Base-by-base conservation (phyloP, 2,329 filamentous ascomycete genomes). In the Colletotrichum acutatum region DNA sequence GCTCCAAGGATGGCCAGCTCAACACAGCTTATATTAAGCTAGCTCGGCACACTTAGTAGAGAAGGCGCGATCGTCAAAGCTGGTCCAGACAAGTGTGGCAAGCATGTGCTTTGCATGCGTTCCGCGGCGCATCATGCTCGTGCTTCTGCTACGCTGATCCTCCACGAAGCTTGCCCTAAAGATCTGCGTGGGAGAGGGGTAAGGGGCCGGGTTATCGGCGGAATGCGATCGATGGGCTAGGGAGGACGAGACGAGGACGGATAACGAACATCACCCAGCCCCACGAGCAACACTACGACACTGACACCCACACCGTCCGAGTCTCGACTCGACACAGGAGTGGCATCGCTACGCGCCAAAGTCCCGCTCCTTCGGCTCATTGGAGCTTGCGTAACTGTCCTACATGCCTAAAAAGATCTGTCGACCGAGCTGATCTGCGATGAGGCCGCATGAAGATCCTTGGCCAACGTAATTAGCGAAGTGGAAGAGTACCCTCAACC, bases 71-170 rank as follows among this genome's bases (percentile, higher is more conserved):
- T 59, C 52, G 66, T 42, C 37, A 22, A 68, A 30, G 28, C 46
- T 22, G 49, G 28, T 8, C 32, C 52, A 62, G 14, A 28, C 24
- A 24, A 24, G 63, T 22, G 42, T 64, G 53, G 66, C 56, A 65
- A 60, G 32, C 70, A 70, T 66, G 66, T 72, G 70, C 42, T 70
- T 61, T 37, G 46, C 54, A 70, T 60, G 60, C 70, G 70, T 56
- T 60, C 66, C 14, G 52, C 58, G 42, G 54, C 57, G 59, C 42
- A 34, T 66, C n/a, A 46, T 53, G 49, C 42, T 26, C 59, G 59
- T 28, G 30, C 59, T 72, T 24, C 66, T 24, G 32, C 37, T 49
- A n/a, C 46, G 70, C 70, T 26, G 54, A 70, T 70, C 66, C 42
- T 72, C 28, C 54, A 37, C 68, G 64, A 58, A 71, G 52, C 64